Base-by-base conservation (phyloP, 1,284 basidiomycete genomes). In the Bondarzewia mesenterica region DNA sequence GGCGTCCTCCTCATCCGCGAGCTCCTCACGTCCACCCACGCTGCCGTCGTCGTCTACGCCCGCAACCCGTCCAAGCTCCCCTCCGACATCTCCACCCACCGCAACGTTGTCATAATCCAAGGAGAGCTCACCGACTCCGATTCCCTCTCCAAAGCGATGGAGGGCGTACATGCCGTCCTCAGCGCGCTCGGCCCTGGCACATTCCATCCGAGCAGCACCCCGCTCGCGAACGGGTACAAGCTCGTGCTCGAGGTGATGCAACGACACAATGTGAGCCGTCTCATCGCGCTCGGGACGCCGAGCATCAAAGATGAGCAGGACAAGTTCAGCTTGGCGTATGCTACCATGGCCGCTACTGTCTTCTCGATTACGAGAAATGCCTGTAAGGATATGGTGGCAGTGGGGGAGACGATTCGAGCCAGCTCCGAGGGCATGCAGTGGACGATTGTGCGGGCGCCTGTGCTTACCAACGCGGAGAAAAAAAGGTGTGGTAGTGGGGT, bases 371-470 rank as follows among this genome's bases (percentile, higher is more conserved):
- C 64, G 1, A 64, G 58, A 27, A 62, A 60, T 44, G 70, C 70
- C 15, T 78, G 74, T 54, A 68, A 62, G 42, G 75, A 76, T 52
- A 58, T 77, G 26, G 72, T 77, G 10, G 69, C 66, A 4, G 71
- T 83, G 47, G 83, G 79, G 14, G 66, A 81, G 45, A 67, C 66
- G 6, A 70, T 86, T 38, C 69, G 75, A 14, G 63, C 73, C 47
- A 72, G 71, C 4, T 72, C 71, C 4, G 66, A 63, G 0, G 68
- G 73, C 22, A 55, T 85, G 14, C 73, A 78, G 21, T 86, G 82
- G 80, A 86, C 82, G 5, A 75, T 86, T 38, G 76, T 71, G 20
- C 67, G 85, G 26, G 82, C 86, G 1, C 81, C 81, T 1, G 37
- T 82, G 22, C 58, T 86, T 55, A 79, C 69, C 32, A 70, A 77